phyloP scores from a whole-genome alignment of 1,284 basidiomycete genomes.

The Trametes polyzona region DNA sequence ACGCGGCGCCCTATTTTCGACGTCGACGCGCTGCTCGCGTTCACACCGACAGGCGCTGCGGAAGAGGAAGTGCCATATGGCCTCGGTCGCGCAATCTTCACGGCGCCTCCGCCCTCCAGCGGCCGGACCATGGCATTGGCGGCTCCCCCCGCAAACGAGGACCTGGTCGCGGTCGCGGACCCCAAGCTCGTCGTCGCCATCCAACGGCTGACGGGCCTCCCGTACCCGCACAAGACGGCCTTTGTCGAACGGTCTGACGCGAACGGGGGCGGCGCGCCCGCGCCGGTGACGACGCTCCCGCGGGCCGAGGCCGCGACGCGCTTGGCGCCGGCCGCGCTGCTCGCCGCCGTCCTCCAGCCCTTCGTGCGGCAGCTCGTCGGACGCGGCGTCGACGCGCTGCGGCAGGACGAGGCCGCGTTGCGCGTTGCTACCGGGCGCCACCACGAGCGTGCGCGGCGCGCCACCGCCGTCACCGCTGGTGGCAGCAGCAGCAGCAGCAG shows the following conservation, averaged over 20 bases:
- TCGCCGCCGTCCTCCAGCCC: constrained; percentile 43
- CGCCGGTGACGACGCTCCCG: constrained; percentile 1
- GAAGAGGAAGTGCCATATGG: constrained; percentile 16
- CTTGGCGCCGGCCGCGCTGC: constrained; percentile 50
- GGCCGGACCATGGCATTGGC: background rate
- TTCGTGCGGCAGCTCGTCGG: constrained; percentile 29
- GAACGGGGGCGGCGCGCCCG: background rate
- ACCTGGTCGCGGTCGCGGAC: constrained; percentile 30
- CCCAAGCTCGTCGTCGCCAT: constrained; percentile 30
- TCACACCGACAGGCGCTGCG: background rate
- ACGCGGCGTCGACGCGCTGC: constrained; percentile 27
- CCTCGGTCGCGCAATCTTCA: constrained; percentile 17
- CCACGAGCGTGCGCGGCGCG: constrained; percentile 17
- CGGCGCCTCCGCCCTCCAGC: constrained; percentile 2
- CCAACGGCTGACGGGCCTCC: constrained; percentile 18
- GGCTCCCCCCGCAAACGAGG: constrained; percentile 5
- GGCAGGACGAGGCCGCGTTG: constrained; percentile 31
- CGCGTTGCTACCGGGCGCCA: constrained; percentile 19
- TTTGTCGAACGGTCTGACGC: too few species aligned
- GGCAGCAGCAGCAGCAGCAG: too few species aligned
- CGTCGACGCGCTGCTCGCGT: constrained; percentile 21
- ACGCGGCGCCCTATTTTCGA: constrained; percentile 31
- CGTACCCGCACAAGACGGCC: background rate
- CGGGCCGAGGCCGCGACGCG: constrained; percentile 37
- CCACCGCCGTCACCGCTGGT: background rate